Conservation (phyloP, 805 yeast species). For the Candida suzukii region DNA sequence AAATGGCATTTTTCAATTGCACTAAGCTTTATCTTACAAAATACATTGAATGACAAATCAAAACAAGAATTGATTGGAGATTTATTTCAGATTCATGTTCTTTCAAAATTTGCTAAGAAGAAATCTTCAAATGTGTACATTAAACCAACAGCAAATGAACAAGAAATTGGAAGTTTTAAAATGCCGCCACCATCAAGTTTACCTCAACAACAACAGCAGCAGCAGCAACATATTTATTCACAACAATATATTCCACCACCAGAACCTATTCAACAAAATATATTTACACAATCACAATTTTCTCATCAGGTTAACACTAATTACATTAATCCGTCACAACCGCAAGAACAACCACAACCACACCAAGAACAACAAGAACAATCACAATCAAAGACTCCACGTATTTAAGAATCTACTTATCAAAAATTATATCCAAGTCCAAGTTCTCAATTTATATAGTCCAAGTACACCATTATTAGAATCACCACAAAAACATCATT, state of each 20-base stretch:
- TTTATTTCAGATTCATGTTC: not conserved
- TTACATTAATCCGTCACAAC: too few relatives aligned
- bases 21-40: constrained; percentile 43
- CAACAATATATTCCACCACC: not conserved
- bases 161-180: too few relatives aligned
- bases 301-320: not conserved
- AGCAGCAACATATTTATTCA: too few relatives aligned
- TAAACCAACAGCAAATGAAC: too few relatives aligned
- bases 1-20: constrained; percentile 47
- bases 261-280: too few relatives aligned
- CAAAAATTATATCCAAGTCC: too few relatives aligned
- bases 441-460: too few relatives aligned
- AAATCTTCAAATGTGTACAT: not conserved
- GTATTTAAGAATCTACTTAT: too few relatives aligned
- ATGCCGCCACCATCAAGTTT: not conserved
- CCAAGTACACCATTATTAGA: too few relatives aligned
- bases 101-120: not conserved
- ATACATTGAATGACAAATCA: constrained; percentile 27
- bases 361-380: not conserved
- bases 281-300: not conserved
- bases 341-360: too few relatives aligned
- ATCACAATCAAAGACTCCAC: not conserved
- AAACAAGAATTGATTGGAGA: constrained; percentile 11
- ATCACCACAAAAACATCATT: too few relatives aligned
- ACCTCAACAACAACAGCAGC: not conserved